Percentiles rank a stretch among this genome's conserved stretches.
phyloP scores from a whole-genome alignment of 768 basidiomycete species.

The Serpula lacrymans region DNA sequence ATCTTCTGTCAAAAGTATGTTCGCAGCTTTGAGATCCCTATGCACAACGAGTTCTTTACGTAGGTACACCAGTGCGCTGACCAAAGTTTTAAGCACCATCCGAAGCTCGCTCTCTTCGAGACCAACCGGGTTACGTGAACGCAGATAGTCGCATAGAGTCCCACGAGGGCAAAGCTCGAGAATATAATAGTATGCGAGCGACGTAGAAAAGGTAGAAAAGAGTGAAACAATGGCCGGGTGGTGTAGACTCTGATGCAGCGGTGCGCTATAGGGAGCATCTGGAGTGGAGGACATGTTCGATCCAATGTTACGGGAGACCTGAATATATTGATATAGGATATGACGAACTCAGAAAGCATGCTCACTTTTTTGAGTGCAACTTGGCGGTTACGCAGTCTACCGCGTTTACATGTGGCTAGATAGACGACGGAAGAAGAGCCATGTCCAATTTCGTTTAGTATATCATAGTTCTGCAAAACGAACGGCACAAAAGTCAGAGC shows the following conservation, averaged over 20 bases:
- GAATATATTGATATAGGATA: constrained; percentile 4
- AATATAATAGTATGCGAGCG: constrained; percentile 33
- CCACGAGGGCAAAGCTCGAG: constrained; percentile 46
- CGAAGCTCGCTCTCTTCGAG: constrained; percentile 36
- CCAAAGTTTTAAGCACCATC: constrained; percentile 35
- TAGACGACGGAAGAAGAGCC: constrained; percentile 29
- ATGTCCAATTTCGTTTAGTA: constrained; percentile 31
- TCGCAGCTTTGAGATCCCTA: constrained; percentile 37
- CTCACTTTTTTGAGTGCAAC: constrained; percentile 44
- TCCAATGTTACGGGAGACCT: constrained; percentile 2
- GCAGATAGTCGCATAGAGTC: constrained; percentile 31
- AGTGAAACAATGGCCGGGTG: constrained; percentile 50
- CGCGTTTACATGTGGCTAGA: constrained; percentile 41
- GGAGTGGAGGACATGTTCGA: constrained; percentile 5
- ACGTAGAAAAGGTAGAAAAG: constrained; percentile 36
- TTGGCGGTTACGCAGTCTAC: constrained; percentile 39
- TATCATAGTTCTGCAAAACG: constrained; percentile 42
- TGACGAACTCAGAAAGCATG: neutral
- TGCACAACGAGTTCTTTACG: constrained; percentile 41
- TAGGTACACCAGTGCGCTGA: constrained; percentile 43
- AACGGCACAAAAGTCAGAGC: too few species aligned
- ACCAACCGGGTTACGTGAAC: constrained; percentile 12
- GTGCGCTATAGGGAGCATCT: too few species aligned
- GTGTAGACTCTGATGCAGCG: constrained; percentile 39
- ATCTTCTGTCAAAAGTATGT: constrained; percentile 38